Evolutionary conservation across 1,284 basidiomycete genomes (phyloP).

Genomic region (Sanghuangporus sanghuang): DNA sequence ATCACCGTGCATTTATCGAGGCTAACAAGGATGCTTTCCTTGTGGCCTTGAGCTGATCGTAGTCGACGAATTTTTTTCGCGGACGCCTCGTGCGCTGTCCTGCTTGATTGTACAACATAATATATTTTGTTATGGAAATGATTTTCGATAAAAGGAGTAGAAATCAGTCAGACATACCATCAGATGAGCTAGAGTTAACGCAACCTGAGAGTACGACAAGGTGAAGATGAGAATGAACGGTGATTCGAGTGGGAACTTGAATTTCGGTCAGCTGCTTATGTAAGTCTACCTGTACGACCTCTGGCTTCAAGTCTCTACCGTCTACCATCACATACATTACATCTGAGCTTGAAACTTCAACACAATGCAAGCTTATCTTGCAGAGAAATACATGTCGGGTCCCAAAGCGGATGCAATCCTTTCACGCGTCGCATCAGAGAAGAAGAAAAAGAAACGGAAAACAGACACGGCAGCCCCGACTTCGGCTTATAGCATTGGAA

Average conservation of each 20-base stretch:
- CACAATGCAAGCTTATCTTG: slow-evolving; percentile 67
- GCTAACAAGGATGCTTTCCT: slow-evolving; percentile 7
- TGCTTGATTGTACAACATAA: too few relatives aligned
- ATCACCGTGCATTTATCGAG: background rate
- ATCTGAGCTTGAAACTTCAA: background rate
- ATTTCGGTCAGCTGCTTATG: too few relatives aligned
- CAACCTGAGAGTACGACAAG: too few relatives aligned
- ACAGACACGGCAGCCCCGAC: slow-evolving; percentile 39
- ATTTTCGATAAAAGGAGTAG: background rate
- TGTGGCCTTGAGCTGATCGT: background rate
- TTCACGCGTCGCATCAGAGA: slow-evolving; percentile 52
- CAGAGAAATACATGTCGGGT: slow-evolving; percentile 92
- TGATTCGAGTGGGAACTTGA: too few relatives aligned
- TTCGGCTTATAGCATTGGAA: background rate
- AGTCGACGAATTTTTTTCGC: too few relatives aligned
- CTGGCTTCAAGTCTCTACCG: too few relatives aligned
- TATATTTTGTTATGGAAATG: background rate
- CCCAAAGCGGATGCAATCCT: slow-evolving; percentile 96
- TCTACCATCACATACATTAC: background rate
- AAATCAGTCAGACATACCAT: too few relatives aligned
- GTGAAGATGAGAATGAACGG: background rate
- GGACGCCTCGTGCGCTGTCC: too few relatives aligned
- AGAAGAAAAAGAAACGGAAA: slow-evolving; percentile 75
- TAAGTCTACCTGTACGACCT: too few relatives aligned
- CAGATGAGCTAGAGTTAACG: too few relatives aligned